These are phyloP conservation scores for Hortiboletus flavorubellus DNA, from an alignment of 768 basidiomycete species.

Conservation along the genomic window DNA sequence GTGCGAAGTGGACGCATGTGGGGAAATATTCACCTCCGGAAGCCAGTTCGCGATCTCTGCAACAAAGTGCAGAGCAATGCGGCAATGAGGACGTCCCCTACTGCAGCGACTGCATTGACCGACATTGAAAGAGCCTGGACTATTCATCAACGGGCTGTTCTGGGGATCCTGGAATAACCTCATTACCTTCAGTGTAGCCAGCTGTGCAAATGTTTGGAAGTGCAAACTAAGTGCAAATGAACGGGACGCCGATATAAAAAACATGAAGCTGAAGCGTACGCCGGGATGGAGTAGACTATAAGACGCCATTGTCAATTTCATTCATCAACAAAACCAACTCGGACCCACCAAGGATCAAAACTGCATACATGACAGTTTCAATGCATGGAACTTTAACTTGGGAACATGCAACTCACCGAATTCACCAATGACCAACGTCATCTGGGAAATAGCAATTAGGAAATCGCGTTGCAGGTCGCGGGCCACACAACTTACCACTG, in stretches of 20 bases:
- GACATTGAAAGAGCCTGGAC: slow-evolving; percentile 43
- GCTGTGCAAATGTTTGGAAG: slow-evolving; percentile 43
- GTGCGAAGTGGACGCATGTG: neutral
- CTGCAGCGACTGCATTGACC: slow-evolving; percentile 53
- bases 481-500: slow-evolving; percentile 27
- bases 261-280: slow-evolving; percentile 30
- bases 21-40: slow-evolving; percentile 37
- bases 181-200: slow-evolving; percentile 44
- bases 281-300: slow-evolving; percentile 36
- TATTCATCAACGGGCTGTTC: neutral
- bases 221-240: slow-evolving; percentile 35
- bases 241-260: neutral
- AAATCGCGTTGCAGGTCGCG: neutral
- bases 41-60: slow-evolving; percentile 50
- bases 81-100: slow-evolving; percentile 52
- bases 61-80: slow-evolving; percentile 43
- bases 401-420: slow-evolving; percentile 30
- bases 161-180: neutral
- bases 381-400: neutral
- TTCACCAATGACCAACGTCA: slow-evolving; percentile 39
- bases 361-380: slow-evolving; percentile 20
- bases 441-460: slow-evolving; percentile 8
- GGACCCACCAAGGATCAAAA: slow-evolving; percentile 35
- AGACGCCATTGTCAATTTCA: slow-evolving; percentile 1
- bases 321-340: neutral